Conservation (phyloP, 495 filamentous ascomycete genomes). For the Penicillium maclennaniae region DNA sequence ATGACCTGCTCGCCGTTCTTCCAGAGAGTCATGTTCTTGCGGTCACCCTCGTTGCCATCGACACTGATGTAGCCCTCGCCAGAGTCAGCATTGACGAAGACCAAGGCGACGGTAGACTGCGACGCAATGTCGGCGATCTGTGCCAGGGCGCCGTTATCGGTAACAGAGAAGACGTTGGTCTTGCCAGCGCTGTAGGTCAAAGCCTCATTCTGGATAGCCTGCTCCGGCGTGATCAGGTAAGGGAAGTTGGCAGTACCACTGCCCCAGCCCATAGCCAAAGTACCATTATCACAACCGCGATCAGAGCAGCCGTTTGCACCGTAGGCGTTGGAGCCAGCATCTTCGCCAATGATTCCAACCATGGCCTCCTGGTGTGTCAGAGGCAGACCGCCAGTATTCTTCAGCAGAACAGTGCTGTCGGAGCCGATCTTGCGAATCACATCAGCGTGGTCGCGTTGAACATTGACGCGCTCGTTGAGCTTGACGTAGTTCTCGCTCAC, state of each 20-base stretch:
- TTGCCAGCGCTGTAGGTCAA: slow-evolving; percentile 41
- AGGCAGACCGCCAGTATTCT: slow-evolving; percentile 77
- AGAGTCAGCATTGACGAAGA: slow-evolving; percentile 83
- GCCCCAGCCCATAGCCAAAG: slow-evolving; percentile 92
- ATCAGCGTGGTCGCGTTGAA: slow-evolving; percentile 66
- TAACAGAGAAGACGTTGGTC: slow-evolving; percentile 62
- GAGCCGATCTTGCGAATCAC: slow-evolving; percentile 72
- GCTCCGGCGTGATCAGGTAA: slow-evolving; percentile 83
- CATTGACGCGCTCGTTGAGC: slow-evolving; percentile 84
- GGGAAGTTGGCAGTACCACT: slow-evolving; percentile 87
- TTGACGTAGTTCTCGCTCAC: slow-evolving; percentile 57
- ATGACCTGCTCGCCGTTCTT: slow-evolving; percentile 74
- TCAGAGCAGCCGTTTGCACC: slow-evolving; percentile 87
- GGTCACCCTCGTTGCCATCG: slow-evolving; percentile 83
- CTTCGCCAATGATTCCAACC: slow-evolving; percentile 79
- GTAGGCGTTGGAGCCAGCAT: slow-evolving; percentile 69
- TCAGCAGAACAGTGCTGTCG: slow-evolving; percentile 80
- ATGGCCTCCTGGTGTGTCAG: slow-evolving; percentile 69
- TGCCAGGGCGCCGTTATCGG: slow-evolving; percentile 65
- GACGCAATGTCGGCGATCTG: slow-evolving; percentile 58
- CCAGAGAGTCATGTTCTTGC: slow-evolving; percentile 93
- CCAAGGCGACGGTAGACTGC: slow-evolving; percentile 69
- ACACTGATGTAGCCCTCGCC: slow-evolving; percentile 85
- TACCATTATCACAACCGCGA: slow-evolving; percentile 80
- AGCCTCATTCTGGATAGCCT: slow-evolving; percentile 76